Conservation (phyloP, 2,329 filamentous ascomycete species). For the Fusarium luffae region DNA sequence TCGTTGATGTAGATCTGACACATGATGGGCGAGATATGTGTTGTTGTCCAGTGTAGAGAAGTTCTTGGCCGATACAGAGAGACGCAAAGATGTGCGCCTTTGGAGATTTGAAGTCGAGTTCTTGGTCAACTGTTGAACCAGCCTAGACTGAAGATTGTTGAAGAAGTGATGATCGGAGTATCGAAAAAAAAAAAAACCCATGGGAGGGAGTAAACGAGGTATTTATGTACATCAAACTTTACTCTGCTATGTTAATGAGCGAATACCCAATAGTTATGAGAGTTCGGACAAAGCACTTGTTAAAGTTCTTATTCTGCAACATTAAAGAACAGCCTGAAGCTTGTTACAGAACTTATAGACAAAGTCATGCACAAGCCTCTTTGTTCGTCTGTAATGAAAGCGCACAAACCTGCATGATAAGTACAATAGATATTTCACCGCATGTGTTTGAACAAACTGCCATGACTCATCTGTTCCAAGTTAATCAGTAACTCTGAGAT, state of each 20-base stretch:
- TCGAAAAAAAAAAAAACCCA: background rate
- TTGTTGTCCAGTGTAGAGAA: too few relatives aligned
- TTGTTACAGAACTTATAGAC: background rate
- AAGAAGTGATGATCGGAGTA: background rate
- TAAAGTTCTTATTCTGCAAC: constrained; percentile 8
- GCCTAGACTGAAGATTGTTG: background rate
- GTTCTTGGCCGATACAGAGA: background rate
- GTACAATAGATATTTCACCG: background rate
- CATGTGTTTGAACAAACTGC: background rate
- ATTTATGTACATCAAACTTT: background rate
- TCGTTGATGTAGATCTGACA: background rate
- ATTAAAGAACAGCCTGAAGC: background rate
- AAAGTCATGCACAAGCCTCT: background rate
- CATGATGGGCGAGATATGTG: background rate
- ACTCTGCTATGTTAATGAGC: background rate
- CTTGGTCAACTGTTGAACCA: background rate
- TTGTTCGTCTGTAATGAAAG: background rate
- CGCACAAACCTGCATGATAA: background rate
- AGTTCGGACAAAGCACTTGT: constrained; percentile 20
- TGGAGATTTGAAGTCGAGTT: background rate
- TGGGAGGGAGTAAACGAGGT: background rate
- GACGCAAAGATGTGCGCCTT: background rate
- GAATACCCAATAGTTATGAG: background rate
- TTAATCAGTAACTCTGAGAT: background rate
- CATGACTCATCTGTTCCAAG: background rate